Base-by-base conservation (phyloP, 352 stramenopile genomes). In the Phytophthora megakarya region DNA sequence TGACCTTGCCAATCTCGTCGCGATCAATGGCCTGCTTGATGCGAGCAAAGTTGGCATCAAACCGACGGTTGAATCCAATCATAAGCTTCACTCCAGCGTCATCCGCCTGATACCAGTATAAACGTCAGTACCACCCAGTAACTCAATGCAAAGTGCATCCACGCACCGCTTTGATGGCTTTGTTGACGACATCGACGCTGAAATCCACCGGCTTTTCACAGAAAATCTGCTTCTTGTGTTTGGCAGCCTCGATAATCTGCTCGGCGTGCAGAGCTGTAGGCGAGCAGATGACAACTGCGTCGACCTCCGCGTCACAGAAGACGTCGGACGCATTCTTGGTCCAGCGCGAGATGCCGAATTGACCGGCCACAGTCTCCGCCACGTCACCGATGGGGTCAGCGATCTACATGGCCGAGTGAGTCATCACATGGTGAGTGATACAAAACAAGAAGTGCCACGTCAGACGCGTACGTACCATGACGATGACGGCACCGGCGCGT, bases 251-350 rank as follows among this genome's bases (percentile, higher is more conserved):
- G 62, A 97, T 94, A 70, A 98, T 98, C 78, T 98, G 96, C 61
- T 97, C 82, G 11, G 94, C 96, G 80, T 98, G 96, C 49, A 84
- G 88, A 18, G 82, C 74, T n/a, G 90, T 98, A 8, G 96, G 96
- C 19, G 93, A 98, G 76, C 96, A 99, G 78, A 99, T 98, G 83
- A 97, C 92, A 8, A 99, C 92, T 21, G 96, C 96, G 75, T 99
- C 92, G 25, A 98, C 86, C 5, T 97, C 88, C 5, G 92, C 86
- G 63, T 98, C 85, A 9, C 72, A 73, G 69, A 99, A 97, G 7
- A 98, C 79, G n/a, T 98, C 95, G 57, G 90, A 89, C 5, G 88
- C 80, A 74, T 76, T 54, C 7, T 72, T 71, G 9, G 84, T 82
- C 75, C 81, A 90, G 19, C 73, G 75, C 12, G 78, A 54, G 46